These are phyloP conservation scores for Cystobasidium tubakii DNA, from an alignment of 768 basidiomycete species.

Conservation along the genomic window DNA sequence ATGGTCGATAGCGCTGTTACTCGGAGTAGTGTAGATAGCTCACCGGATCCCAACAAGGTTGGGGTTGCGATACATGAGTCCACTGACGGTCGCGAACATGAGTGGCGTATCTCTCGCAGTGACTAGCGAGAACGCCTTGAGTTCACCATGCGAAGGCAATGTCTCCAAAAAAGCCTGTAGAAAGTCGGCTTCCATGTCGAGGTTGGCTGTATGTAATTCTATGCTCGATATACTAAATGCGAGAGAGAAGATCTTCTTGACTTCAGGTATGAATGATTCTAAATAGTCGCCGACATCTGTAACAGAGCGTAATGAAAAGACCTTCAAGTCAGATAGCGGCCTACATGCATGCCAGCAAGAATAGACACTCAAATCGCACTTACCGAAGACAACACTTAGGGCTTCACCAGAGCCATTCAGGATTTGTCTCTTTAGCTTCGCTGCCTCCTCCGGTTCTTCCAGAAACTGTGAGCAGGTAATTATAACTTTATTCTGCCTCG, in stretches of 20 bases:
- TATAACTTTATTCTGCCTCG: constrained; percentile 21
- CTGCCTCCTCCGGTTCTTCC: constrained; percentile 27
- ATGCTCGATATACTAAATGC: constrained; percentile 21
- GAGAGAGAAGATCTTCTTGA: constrained; percentile 24
- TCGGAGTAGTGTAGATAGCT: neutral
- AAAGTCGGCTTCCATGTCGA: constrained; percentile 19
- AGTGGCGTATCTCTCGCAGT: constrained; percentile 18
- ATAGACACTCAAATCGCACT: neutral
- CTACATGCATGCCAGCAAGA: neutral
- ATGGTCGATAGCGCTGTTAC: no score
- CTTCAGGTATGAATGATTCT: constrained; percentile 31
- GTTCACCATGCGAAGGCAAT: constrained; percentile 18
- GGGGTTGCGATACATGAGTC: constrained; percentile 24
- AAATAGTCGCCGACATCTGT: neutral
- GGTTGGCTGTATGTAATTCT: constrained; percentile 20
- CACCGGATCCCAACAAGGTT: constrained; percentile 1
- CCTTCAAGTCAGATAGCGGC: neutral
- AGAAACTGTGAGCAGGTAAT: neutral
- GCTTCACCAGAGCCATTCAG: constrained; percentile 31
- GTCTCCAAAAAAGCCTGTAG: constrained; percentile 27
- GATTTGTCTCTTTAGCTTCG: constrained; percentile 8
- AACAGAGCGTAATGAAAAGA: neutral
- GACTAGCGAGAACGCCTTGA: constrained; percentile 25
- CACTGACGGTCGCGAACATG: constrained; percentile 9
- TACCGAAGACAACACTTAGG: constrained; percentile 30